These are phyloP conservation scores for Fusarium nanum DNA, from an alignment of 2,329 filamentous ascomycete genomes.

Conservation along the genomic window DNA sequence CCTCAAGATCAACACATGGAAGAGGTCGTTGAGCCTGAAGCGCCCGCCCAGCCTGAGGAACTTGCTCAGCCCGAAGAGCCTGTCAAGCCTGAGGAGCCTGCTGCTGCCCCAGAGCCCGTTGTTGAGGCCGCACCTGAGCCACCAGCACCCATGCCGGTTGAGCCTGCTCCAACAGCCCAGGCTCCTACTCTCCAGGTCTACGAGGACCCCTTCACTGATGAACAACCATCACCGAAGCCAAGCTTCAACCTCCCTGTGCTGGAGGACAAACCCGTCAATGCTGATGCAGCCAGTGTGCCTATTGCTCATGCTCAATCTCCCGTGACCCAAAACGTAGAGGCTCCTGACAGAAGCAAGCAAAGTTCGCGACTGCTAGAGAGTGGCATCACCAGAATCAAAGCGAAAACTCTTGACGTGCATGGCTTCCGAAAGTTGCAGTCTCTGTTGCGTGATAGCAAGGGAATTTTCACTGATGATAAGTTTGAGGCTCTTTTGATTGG, in stretches of 20 bases:
- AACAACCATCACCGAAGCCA: conserved; percentile 60
- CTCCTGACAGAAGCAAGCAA: conserved; percentile 65
- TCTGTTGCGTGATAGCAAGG: conserved; percentile 74
- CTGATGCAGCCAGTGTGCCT: conserved; percentile 57
- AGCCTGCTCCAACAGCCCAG: conserved; percentile 24
- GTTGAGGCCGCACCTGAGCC: conserved; percentile 22
- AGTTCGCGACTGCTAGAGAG: conserved; percentile 75
- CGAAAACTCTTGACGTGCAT: conserved; percentile 80
- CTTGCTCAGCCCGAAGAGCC: not conserved
- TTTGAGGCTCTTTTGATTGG: conserved; percentile 75
- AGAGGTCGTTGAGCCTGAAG: conserved; percentile 38
- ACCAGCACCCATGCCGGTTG: conserved; percentile 11
- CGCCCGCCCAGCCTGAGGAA: not conserved
- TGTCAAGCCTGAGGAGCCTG: not conserved
- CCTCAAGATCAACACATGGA: conserved; percentile 28
- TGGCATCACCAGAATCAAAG: conserved; percentile 78
- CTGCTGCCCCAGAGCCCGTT: conserved; percentile 11
- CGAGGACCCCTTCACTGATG: conserved; percentile 69
- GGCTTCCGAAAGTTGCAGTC: conserved; percentile 83
- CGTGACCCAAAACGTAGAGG: conserved; percentile 40
- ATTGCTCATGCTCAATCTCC: conserved; percentile 42
- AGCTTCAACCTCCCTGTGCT: conserved; percentile 63
- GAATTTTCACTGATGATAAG: conserved; percentile 73
- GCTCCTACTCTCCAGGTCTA: conserved; percentile 63
- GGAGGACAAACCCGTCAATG: conserved; percentile 70